Percentiles rank a stretch among this genome's conserved stretches.
Evolutionary conservation across 2,329 filamentous ascomycete genomes (phyloP).

Genomic region (Xylariaceae sp.): DNA sequence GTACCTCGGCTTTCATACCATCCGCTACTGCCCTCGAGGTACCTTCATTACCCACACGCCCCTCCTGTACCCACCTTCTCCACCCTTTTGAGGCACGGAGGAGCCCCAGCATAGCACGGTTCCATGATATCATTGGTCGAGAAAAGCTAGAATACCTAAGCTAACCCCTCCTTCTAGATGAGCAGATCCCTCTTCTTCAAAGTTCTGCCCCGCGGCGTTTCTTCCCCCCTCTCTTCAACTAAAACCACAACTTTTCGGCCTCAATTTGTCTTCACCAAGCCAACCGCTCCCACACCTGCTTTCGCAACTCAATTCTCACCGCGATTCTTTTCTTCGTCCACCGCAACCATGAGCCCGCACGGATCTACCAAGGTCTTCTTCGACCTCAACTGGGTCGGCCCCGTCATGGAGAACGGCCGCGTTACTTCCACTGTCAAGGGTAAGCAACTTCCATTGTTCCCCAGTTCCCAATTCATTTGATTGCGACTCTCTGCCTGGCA

Average conservation of each 20-base stretch:
- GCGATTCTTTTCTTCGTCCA: conserved; percentile 52
- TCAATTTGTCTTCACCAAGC: conserved; percentile 26
- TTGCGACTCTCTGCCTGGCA: neutral
- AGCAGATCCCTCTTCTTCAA: conserved; percentile 22
- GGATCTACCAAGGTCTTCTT: conserved; percentile 19
- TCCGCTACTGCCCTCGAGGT: neutral
- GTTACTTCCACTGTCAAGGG: conserved; percentile 52
- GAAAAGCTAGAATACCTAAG: conserved; percentile 19
- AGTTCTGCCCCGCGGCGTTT: conserved; percentile 25
- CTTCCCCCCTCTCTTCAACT: conserved; percentile 26
- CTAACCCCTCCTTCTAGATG: conserved; percentile 22
- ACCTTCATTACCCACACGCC: conserved; percentile 12
- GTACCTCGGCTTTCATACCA: conserved; percentile 1
- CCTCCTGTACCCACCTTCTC: conserved; percentile 14
- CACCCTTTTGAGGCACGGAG: conserved; percentile 5
- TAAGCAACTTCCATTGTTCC: conserved; percentile 39
- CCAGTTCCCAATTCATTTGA: conserved; percentile 11
- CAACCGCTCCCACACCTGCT: conserved; percentile 34
- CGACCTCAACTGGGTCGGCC: conserved; percentile 57
- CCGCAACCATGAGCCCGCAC: conserved; percentile 32
- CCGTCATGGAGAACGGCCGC: conserved; percentile 56
- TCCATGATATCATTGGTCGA: conserved; percentile 23
- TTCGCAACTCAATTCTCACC: conserved; percentile 23
- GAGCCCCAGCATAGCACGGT: conserved; percentile 15
- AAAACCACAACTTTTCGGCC: conserved; percentile 34